Conservation (phyloP, 1,284 basidiomycete genomes). For the Prillingera fragicola region DNA sequence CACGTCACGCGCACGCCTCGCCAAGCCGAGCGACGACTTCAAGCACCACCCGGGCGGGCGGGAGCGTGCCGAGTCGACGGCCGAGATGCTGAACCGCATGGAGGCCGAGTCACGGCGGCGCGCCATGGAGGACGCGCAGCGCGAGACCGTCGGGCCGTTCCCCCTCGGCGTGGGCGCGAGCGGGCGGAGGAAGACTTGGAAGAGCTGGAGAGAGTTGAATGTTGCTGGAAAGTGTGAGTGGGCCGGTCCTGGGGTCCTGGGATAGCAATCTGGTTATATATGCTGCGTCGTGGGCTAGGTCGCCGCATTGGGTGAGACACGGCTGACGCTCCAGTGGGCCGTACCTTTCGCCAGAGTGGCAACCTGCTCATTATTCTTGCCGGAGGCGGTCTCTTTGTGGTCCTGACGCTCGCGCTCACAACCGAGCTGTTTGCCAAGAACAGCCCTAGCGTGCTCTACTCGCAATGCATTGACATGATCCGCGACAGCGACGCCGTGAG, state of each 20-base stretch:
- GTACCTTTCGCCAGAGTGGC: constrained; percentile 71
- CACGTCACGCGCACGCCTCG: neutral
- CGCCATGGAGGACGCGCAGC: constrained; percentile 15
- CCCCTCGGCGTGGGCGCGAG: constrained; percentile 63
- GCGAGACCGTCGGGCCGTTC: constrained; percentile 66
- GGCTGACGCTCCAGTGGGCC: constrained; percentile 55
- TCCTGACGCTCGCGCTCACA: constrained; percentile 76
- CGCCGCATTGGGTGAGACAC: constrained; percentile 7
- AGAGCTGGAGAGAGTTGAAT: constrained; percentile 70
- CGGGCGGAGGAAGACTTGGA: constrained; percentile 51
- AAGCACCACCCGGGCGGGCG: constrained; percentile 9
- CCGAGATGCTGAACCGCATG: constrained; percentile 28
- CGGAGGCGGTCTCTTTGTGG: constrained; percentile 71
- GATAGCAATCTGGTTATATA: neutral
- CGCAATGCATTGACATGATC: constrained; percentile 77
- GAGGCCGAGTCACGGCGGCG: constrained; percentile 18
- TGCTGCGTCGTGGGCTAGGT: no score
- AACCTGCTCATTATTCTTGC: constrained; percentile 77
- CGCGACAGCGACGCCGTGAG: constrained; percentile 64
- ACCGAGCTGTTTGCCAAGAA: constrained; percentile 89
- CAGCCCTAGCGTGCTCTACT: constrained; percentile 83
- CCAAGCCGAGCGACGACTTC: neutral
- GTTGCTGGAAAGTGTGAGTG: constrained; percentile 74
- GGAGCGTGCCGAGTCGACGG: constrained; percentile 11
- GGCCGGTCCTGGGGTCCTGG: neutral